Conservation (phyloP, 176 grass and related monocot genomes). For the Aegilops umbellulata region DNA sequence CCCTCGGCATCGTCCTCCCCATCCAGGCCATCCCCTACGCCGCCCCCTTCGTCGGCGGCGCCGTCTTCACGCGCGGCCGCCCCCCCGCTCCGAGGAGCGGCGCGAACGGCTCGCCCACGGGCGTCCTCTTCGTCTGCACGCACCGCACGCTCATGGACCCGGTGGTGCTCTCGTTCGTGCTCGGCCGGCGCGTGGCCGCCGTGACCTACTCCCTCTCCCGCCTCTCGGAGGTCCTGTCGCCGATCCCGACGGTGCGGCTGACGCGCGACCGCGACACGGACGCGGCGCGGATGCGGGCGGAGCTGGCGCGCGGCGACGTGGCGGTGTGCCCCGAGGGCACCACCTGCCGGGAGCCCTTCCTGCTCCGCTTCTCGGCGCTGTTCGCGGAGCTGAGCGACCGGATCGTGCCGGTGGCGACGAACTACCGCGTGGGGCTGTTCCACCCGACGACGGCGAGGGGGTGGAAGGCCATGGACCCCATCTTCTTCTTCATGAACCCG, state of each 20-base stretch:
- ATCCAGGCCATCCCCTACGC: conserved; percentile 48
- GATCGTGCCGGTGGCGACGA: conserved; percentile 87
- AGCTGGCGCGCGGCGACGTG: conserved; percentile 67
- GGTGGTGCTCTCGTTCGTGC: conserved; percentile 57
- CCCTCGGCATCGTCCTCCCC: conserved; percentile 59
- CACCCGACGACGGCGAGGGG: conserved; percentile 90
- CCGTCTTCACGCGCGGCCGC: conserved; percentile 50
- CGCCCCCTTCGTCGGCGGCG: conserved; percentile 65
- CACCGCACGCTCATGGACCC: conserved; percentile 88
- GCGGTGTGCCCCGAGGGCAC: conserved; percentile 94
- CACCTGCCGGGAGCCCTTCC: conserved; percentile 90
- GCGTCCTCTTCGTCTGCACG: conserved; percentile 91
- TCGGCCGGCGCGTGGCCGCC: conserved; percentile 58
- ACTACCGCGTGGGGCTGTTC: conserved; percentile 85
- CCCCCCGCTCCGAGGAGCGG: conserved; percentile 16
- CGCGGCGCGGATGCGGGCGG: conserved; percentile 41
- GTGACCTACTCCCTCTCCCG: conserved; percentile 86
- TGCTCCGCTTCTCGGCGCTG: conserved; percentile 85
- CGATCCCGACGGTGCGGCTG: conserved; percentile 66
- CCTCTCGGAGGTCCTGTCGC: conserved; percentile 63
- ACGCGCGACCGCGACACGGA: conserved; percentile 57
- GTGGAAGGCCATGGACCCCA: conserved; percentile 97
- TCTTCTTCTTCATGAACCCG: conserved; percentile 99
- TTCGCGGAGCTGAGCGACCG: conserved; percentile 96
- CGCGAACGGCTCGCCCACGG: neutral